phyloP scores from a whole-genome alignment of 805 yeast genomes.

The Candida krabiensis region DNA sequence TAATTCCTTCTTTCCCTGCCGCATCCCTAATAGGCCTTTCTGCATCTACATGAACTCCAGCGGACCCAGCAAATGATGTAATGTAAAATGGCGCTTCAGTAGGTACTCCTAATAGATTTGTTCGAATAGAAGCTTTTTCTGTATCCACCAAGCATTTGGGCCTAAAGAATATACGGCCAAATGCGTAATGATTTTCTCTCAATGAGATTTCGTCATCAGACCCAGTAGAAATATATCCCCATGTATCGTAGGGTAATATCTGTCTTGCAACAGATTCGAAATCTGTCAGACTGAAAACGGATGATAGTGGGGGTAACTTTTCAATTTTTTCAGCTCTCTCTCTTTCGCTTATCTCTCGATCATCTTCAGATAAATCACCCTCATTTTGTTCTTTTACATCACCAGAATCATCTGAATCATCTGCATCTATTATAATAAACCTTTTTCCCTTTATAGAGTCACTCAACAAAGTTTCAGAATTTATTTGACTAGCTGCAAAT shows the following conservation, averaged over 20 bases:
- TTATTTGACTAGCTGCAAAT: too few species aligned
- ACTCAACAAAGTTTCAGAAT: too few species aligned
- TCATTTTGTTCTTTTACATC: too few species aligned
- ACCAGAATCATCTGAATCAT: too few species aligned
- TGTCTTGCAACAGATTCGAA: slow-evolving; percentile 81
- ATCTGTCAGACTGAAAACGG: slow-evolving; percentile 74
- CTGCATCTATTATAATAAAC: too few species aligned
- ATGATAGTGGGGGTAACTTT: too few species aligned
- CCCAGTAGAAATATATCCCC: slow-evolving; percentile 87
- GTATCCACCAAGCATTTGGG: slow-evolving; percentile 81
- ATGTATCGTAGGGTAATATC: slow-evolving; percentile 67
- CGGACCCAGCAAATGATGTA: slow-evolving; percentile 85
- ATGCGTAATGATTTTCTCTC: slow-evolving; percentile 83
- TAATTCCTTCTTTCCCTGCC: slow-evolving; percentile 57
- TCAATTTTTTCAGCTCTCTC: too few species aligned
- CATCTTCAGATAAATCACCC: too few species aligned
- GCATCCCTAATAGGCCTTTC: slow-evolving; percentile 74
- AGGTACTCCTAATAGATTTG: slow-evolving; percentile 65
- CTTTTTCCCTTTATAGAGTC: too few species aligned
- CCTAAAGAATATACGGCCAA: slow-evolving; percentile 77
- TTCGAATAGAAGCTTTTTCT: slow-evolving; percentile 51
- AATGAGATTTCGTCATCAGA: slow-evolving; percentile 85
- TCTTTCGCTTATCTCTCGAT: too few species aligned
- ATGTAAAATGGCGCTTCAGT: slow-evolving; percentile 74
- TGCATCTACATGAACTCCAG: slow-evolving; percentile 84